Percentiles rank a stretch among this genome's conserved stretches.
phyloP scores from a whole-genome alignment of 2,329 filamentous ascomycete genomes.

The Calonectria hawksworthii region DNA sequence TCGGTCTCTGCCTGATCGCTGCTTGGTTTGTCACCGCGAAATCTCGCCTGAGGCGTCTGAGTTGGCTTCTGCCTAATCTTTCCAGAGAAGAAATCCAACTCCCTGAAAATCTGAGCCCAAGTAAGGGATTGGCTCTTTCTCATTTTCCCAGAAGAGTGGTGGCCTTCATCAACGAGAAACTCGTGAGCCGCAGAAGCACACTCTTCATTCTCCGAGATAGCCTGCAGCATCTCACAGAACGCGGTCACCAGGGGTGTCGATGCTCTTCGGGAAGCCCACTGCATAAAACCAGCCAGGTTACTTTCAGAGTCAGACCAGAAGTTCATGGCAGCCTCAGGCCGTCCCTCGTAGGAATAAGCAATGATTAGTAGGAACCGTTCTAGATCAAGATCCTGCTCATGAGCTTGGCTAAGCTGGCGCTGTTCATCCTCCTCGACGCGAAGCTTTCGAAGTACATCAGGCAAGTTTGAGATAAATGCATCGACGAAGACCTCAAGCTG shows the following conservation, averaged over 20 bases:
- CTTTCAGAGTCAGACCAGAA: conserved; percentile 96
- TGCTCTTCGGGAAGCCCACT: conserved; percentile 95
- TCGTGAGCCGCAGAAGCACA: conserved; percentile 89
- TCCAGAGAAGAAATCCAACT: conserved; percentile 86
- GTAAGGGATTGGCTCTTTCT: conserved; percentile 87
- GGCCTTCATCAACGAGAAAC: conserved; percentile 89
- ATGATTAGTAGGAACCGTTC: conserved; percentile 95
- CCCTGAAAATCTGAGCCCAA: conserved; percentile 93
- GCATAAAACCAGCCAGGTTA: conserved; percentile 93
- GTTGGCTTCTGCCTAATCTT: conserved; percentile 82
- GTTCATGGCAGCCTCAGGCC: conserved; percentile 84
- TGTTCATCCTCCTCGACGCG: conserved; percentile 93
- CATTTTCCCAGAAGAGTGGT: conserved; percentile 81
- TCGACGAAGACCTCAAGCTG: conserved; percentile 91
- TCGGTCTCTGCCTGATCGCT: conserved; percentile 82
- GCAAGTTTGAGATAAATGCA: conserved; percentile 94
- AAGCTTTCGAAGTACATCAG: conserved; percentile 88
- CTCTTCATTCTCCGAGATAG: conserved; percentile 85
- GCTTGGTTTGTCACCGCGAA: conserved; percentile 72
- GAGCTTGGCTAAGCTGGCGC: conserved; percentile 74
- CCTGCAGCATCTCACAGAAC: conserved; percentile 96
- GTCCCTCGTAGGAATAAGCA: conserved; percentile 89
- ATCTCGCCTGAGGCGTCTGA: conserved; percentile 53
- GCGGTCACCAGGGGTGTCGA: conserved; percentile 96
- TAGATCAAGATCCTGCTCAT: conserved; percentile 79